phyloP scores from a whole-genome alignment of 2,329 filamentous ascomycete species.

The Arachnomyces sp. region DNA sequence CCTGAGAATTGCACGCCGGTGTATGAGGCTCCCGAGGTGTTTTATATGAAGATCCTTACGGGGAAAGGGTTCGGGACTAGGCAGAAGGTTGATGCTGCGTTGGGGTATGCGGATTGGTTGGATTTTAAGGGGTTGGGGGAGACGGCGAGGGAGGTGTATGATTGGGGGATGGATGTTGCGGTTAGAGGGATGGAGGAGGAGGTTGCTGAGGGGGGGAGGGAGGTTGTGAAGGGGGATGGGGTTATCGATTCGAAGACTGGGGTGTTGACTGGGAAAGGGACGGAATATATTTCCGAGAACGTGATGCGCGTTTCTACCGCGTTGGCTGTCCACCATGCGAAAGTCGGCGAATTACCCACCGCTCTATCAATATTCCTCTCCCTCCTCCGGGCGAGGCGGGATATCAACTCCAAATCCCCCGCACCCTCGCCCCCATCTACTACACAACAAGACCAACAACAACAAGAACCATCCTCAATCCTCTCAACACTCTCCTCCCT shows the following conservation, averaged over 20 bases:
- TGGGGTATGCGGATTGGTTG: constrained; percentile 78
- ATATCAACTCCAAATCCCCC: constrained; percentile 41
- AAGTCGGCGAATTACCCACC: constrained; percentile 53
- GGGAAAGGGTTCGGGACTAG: constrained; percentile 69
- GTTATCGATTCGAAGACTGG: constrained; percentile 56
- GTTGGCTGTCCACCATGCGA: constrained; percentile 69
- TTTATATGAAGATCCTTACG: constrained; percentile 73
- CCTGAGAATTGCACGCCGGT: constrained; percentile 68
- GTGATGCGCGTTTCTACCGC: constrained; percentile 67
- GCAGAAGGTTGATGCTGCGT: constrained; percentile 71
- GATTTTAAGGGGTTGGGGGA: constrained; percentile 63
- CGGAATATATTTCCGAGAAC: constrained; percentile 57
- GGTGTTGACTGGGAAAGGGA: constrained; percentile 53
- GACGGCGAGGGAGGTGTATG: constrained; percentile 63
- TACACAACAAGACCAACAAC: constrained; percentile 13
- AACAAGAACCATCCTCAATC: constrained; percentile 14
- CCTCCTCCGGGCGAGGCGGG: constrained; percentile 66
- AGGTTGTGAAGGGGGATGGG: constrained; percentile 36
- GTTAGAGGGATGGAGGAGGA: constrained; percentile 49
- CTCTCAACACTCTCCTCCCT: constrained; percentile 33
- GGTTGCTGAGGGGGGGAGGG: constrained; percentile 58
- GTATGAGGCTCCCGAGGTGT: constrained; percentile 62
- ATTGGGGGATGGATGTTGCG: constrained; percentile 68
- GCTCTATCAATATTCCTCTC: constrained; percentile 82
- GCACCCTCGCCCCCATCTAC: constrained; percentile 15